These are phyloP conservation scores for Sisymbrium irio DNA, from an alignment of 345 rosid genomes.

Conservation along the genomic window DNA sequence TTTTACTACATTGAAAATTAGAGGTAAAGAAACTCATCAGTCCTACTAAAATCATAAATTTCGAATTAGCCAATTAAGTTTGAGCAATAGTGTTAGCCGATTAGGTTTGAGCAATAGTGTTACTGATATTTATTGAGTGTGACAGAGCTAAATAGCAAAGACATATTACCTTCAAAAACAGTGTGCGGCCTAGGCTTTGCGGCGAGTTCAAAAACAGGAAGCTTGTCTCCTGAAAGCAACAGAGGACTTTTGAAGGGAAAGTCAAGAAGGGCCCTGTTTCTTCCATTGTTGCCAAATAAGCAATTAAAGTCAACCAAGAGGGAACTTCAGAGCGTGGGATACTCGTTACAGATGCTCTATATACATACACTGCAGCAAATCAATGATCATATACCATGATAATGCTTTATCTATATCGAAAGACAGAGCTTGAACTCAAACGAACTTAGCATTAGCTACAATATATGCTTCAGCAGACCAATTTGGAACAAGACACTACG, in stretches of 20 bases:
- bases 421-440: too few relatives aligned
- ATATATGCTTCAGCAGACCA: too few relatives aligned
- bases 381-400: background rate
- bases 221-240: background rate
- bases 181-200: background rate
- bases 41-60: background rate
- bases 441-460: too few relatives aligned
- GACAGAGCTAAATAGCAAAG: background rate
- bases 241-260: background rate
- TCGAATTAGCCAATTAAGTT: background rate
- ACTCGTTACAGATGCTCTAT: background rate
- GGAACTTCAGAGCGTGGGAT: background rate
- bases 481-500: too few relatives aligned
- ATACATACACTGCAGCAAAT: background rate
- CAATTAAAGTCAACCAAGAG: background rate
- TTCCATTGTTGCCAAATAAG: background rate
- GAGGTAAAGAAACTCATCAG: background rate
- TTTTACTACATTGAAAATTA: background rate
- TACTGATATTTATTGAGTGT: background rate
- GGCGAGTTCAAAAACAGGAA: background rate
- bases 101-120: background rate
- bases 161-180: constrained; percentile 10
- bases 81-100: background rate
- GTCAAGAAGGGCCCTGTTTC: background rate
- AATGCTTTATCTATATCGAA: too few relatives aligned